Evolutionary conservation across 2,329 filamentous ascomycete species (phyloP).

Genomic region (Pyrenochaeta sp.): DNA sequence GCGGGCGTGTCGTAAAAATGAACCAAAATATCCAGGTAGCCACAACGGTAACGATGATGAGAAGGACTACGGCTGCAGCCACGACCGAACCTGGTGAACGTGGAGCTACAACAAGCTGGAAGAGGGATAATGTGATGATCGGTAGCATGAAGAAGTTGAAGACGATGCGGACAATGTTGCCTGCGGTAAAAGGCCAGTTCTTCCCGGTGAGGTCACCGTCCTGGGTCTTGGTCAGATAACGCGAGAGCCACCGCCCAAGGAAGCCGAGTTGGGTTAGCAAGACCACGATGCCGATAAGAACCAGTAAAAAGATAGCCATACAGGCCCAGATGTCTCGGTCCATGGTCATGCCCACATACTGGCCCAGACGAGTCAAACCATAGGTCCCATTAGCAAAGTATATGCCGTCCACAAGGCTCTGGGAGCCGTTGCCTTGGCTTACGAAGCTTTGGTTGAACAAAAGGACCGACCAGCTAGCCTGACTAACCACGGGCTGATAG

Average conservation of each 20-base stretch:
- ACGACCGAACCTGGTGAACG: conserved; percentile 75
- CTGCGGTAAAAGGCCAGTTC: conserved; percentile 80
- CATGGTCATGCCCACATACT: conserved; percentile 81
- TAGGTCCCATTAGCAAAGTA: conserved; percentile 81
- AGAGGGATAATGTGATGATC: conserved; percentile 85
- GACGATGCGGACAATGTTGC: conserved; percentile 74
- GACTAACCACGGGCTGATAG: conserved; percentile 90
- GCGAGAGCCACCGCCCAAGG: conserved; percentile 76
- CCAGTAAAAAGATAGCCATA: conserved; percentile 89
- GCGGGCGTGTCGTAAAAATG: conserved; percentile 81
- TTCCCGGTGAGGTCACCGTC: conserved; percentile 91
- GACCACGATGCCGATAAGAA: conserved; percentile 74
- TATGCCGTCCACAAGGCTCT: conserved; percentile 81
- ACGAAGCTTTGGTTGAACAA: conserved; percentile 95
- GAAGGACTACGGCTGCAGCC: conserved; percentile 76
- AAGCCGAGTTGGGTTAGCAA: conserved; percentile 81
- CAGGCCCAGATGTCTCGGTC: conserved; percentile 89
- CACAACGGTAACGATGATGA: conserved; percentile 77
- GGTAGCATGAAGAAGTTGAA: conserved; percentile 94
- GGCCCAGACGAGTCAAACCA: conserved; percentile 80
- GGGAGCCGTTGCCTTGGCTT: conserved; percentile 69
- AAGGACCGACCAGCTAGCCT: conserved; percentile 85
- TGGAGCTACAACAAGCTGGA: conserved; percentile 82
- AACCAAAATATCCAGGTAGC: conserved; percentile 81
- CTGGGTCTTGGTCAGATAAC: conserved; percentile 72